Evolutionary conservation across 495 filamentous ascomycete genomes (phyloP).

Genomic region (Penicillium silybi): DNA sequence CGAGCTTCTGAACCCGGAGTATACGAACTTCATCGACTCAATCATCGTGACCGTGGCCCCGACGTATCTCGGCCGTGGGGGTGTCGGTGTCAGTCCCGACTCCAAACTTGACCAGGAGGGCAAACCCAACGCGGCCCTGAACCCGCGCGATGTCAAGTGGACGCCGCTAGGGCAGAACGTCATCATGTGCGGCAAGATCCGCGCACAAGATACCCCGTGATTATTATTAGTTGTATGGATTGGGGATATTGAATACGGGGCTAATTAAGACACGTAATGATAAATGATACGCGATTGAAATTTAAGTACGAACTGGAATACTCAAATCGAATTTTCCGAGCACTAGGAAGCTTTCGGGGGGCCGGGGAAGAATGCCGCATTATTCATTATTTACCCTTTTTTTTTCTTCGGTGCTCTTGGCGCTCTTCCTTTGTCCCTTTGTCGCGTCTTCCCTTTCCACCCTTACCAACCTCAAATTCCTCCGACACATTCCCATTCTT

Average conservation of each 20-base stretch:
- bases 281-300: neutral
- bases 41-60: constrained; percentile 84
- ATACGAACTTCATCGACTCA: constrained; percentile 61
- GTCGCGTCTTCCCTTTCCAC: constrained; percentile 13
- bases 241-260: neutral
- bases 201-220: constrained; percentile 12
- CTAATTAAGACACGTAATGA: neutral
- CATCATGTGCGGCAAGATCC: constrained; percentile 66
- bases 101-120: constrained; percentile 47
- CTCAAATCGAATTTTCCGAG: neutral
- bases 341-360: neutral
- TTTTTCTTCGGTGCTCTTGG: constrained; percentile 9
- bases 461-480: constrained; percentile 2
- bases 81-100: constrained; percentile 66
- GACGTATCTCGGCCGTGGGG: constrained; percentile 74
- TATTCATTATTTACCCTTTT: constrained; percentile 18
- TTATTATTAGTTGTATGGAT: too few species aligned
- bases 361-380: constrained; percentile 22
- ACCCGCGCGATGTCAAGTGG: constrained; percentile 67
- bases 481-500: constrained; percentile 12
- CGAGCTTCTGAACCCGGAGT: constrained; percentile 59
- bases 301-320: neutral
- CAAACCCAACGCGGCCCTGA: constrained; percentile 51
- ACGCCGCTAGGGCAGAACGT: constrained; percentile 69
- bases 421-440: constrained; percentile 6